Base-by-base conservation (phyloP, 2,329 filamentous ascomycete genomes). In the Plenodomus tracheiphilus region DNA sequence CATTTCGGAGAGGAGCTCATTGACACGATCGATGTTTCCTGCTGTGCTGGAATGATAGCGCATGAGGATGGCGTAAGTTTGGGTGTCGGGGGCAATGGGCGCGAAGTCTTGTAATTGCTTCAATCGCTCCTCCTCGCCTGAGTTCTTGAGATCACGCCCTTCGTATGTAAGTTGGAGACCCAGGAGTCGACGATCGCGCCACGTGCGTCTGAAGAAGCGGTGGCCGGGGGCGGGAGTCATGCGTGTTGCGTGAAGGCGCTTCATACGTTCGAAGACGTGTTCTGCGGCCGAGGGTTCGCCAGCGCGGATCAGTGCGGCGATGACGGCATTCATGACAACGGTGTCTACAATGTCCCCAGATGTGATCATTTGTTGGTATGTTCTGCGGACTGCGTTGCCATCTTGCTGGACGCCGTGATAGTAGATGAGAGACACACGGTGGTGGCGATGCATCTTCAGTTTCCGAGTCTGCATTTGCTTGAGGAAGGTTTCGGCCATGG, bases 341-440 rank as follows among this genome's bases (percentile, higher is more conserved):
- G 89, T 92, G 69, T 97, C 93, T 46, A 99, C 85, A 53, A 97
- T 85, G 69, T 97, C 90, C 28, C 91, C 91, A 0, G 85, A 82
- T 32, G 88, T 78, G n/a, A 97, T 87, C 72, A 96, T 87, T 18
- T 91, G 85, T 54, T 82, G 83, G 71, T 97, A 99, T 0, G 89
- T 86, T 25, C 81, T 81, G 38, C 91, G 81, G 18, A 96, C 84
- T 2, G 84, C 89, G 51, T 85, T 81, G 2, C 87, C 85, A 66
- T 97, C 87, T 52, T 82, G 77, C 59, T 83, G 81, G 47, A 94
- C 78, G 1, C 93, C 94, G 61, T 90, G 86, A 69, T 88, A 95
- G 71, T 91, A 88, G 32, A 99, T 93, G 49, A 92, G 74, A 50
- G 85, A 88, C 51, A 92, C 86, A 54, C 91, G 85, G 57, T 94